These are phyloP conservation scores for Rhynchospora breviuscula DNA, from an alignment of 176 grass and related monocot species.

Conservation along the genomic window DNA sequence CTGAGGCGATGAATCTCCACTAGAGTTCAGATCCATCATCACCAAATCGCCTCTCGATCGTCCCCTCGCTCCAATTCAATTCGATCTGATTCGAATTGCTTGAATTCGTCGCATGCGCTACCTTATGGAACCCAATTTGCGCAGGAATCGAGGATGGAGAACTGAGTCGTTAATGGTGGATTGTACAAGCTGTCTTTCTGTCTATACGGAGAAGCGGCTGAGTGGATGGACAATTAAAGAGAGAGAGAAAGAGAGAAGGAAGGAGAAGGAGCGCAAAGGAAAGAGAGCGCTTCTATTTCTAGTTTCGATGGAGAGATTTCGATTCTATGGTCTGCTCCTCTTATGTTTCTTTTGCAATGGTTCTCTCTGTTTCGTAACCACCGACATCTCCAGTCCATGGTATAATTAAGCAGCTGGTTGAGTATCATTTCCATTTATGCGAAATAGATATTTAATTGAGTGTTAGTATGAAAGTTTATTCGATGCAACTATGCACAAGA, in stretches of 20 bases:
- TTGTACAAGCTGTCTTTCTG: not conserved
- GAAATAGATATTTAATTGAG: not conserved
- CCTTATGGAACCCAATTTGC: not conserved
- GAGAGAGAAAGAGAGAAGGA: not conserved
- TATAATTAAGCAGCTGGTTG: too few relatives aligned
- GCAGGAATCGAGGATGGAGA: not conserved
- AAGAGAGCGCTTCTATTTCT: conserved; percentile 18
- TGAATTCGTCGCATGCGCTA: not conserved
- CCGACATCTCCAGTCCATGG: not conserved
- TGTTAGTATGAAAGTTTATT: too few relatives aligned
- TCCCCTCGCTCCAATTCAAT: not conserved
- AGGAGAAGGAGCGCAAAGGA: not conserved
- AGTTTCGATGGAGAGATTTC: conserved; percentile 6
- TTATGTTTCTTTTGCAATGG: not conserved
- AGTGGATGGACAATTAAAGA: conserved; percentile 7
- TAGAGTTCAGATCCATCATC: conserved; percentile 40
- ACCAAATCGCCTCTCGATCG: conserved; percentile 9
- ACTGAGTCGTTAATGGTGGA: not conserved
- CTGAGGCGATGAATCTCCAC: conserved; percentile 26
- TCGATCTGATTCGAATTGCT: conserved; percentile 2
- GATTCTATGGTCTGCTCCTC: conserved; percentile 19
- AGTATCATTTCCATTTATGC: not conserved
- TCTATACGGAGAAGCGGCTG: not conserved
- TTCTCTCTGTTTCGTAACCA: not conserved
- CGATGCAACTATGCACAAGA: too few relatives aligned